Evolutionary conservation across 1,284 basidiomycete genomes (phyloP).

Genomic region (Anthracocystis walkeri): DNA sequence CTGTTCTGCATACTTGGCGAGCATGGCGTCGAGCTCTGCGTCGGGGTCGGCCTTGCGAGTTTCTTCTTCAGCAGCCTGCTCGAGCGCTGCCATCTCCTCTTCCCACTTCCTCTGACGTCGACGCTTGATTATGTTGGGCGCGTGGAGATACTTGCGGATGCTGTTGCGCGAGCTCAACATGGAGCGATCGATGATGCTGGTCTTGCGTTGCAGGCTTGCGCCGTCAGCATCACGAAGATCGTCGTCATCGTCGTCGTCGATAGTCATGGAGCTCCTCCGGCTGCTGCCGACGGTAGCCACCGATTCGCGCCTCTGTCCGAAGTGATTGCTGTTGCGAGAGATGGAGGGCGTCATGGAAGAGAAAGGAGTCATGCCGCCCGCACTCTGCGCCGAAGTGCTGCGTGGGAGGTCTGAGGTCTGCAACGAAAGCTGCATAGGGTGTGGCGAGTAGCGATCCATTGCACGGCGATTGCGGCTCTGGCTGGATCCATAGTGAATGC

Average conservation of each 20-base stretch:
- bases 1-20: slow-evolving; percentile 51
- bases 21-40: slow-evolving; percentile 53
- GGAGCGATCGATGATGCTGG: slow-evolving; percentile 35
- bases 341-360: slow-evolving; percentile 29
- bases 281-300: slow-evolving; percentile 42
- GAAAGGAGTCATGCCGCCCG: slow-evolving; percentile 17
- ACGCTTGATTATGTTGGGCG: slow-evolving; percentile 46
- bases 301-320: slow-evolving; percentile 35
- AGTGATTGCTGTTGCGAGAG: slow-evolving; percentile 32
- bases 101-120: slow-evolving; percentile 44
- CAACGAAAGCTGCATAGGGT: slow-evolving; percentile 26
- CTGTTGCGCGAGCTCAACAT: slow-evolving; percentile 44
- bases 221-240: slow-evolving; percentile 18
- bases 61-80: slow-evolving; percentile 28
- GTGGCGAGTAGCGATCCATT: slow-evolving; percentile 62
- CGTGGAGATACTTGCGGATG: slow-evolving; percentile 37
- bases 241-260: slow-evolving; percentile 35
- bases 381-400: slow-evolving; percentile 22
- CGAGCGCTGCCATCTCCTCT: slow-evolving; percentile 46
- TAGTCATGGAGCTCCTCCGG: slow-evolving; percentile 38
- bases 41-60: slow-evolving; percentile 35
- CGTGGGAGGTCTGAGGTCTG: slow-evolving; percentile 35
- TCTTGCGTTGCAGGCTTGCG: slow-evolving; percentile 9
- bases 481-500: slow-evolving; percentile 57
- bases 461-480: slow-evolving; percentile 60